phyloP scores from a whole-genome alignment of 2,329 filamentous ascomycete species.

The Aspergillus japonicus region DNA sequence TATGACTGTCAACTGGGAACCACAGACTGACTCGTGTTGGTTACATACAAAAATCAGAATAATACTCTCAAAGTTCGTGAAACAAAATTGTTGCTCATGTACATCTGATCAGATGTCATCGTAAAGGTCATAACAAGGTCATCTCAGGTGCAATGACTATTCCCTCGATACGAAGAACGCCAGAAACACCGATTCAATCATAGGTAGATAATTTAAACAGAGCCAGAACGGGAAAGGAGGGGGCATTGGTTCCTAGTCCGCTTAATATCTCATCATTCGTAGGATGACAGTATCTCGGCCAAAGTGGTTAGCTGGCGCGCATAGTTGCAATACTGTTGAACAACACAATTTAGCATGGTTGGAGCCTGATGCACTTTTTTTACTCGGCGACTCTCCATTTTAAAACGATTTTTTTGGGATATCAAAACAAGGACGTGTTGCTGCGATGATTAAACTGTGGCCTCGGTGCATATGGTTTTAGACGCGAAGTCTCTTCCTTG shows the following conservation, averaged over 20 bases:
- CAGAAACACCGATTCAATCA: conserved; percentile 23
- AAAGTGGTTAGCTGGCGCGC: neutral
- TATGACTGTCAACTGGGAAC: conserved; percentile 5
- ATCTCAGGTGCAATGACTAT: conserved; percentile 29
- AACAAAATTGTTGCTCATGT: conserved; percentile 39
- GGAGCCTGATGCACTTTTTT: neutral
- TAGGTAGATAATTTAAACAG: conserved; percentile 11
- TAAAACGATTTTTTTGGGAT: neutral
- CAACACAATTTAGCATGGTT: neutral
- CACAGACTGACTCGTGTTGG: conserved; percentile 15
- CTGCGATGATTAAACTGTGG: conserved; percentile 33
- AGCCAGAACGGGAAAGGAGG: conserved; percentile 4
- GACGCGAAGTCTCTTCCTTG: conserved; percentile 35
- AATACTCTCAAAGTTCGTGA: conserved; percentile 31
- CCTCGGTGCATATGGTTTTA: conserved; percentile 30
- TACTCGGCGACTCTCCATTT: neutral
- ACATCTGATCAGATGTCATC: conserved; percentile 40
- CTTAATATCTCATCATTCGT: neutral
- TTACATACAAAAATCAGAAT: conserved; percentile 17
- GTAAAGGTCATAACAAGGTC: conserved; percentile 39
- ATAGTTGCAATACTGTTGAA: neutral
- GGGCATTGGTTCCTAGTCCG: neutral
- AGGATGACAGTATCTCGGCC: neutral
- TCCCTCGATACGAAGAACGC: conserved; percentile 29
- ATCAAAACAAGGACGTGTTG: conserved; percentile 37